A percentile compares a stretch with the other conserved stretches of the same genome.
These are phyloP conservation scores for Gracilariopsis chorda DNA, from an alignment of 23 red algal genomes.

Conservation along the genomic window DNA sequence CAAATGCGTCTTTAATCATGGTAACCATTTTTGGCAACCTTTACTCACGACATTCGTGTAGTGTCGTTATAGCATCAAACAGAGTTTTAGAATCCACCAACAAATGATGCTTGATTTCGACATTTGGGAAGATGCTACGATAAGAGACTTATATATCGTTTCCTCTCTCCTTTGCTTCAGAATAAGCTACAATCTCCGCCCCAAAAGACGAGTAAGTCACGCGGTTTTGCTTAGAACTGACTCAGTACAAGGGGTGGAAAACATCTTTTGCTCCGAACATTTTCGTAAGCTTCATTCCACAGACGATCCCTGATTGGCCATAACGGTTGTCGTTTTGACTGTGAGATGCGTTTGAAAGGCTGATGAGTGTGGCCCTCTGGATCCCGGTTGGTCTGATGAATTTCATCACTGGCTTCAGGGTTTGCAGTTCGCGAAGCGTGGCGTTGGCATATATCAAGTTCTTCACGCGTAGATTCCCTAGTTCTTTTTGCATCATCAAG, in stretches of 20 bases:
- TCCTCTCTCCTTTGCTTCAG: neutral
- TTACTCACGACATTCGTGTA: constrained; percentile 28
- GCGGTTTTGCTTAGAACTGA: neutral
- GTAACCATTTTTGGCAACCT: neutral
- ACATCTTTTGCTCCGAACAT: neutral
- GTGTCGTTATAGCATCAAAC: neutral
- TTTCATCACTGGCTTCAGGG: neutral
- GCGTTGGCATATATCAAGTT: neutral
- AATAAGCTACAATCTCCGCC: neutral
- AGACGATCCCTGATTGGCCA: neutral
- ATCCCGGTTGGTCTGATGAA: neutral
- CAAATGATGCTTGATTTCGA: neutral
- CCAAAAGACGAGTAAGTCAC: neutral
- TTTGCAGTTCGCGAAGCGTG: neutral
- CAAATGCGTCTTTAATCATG: neutral
- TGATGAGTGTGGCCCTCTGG: neutral
- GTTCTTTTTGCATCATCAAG: neutral
- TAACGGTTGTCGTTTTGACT: neutral
- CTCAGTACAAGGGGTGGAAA: neutral
- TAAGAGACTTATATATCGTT: neutral
- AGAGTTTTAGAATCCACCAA: neutral
- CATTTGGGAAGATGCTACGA: neutral
- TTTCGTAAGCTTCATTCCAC: neutral
- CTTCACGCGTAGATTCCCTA: neutral
- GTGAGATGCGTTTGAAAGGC: neutral